A percentile compares a stretch with the other conserved stretches of the same genome.
These are phyloP conservation scores for Ogataea nonfermentans DNA, from an alignment of 805 yeast species.

Conservation along the genomic window DNA sequence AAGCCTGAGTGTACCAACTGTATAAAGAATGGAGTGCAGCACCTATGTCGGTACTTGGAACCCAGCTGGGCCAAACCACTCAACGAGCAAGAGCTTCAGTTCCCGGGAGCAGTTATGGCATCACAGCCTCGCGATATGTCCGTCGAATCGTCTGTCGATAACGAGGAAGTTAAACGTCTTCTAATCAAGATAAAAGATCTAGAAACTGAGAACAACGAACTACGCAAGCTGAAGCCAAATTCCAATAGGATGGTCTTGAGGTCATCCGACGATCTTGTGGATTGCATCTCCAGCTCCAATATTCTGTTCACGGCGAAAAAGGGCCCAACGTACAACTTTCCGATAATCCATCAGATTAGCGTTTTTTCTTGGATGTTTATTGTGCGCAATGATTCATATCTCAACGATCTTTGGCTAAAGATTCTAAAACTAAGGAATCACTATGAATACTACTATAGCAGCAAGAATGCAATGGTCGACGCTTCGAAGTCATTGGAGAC, in stretches of 20 bases:
- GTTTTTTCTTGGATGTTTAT: slow-evolving; percentile 59
- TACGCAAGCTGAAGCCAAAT: slow-evolving; percentile 13
- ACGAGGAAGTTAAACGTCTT: slow-evolving; percentile 25
- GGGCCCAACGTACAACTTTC: slow-evolving; percentile 35
- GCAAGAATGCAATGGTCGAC: slow-evolving; percentile 31
- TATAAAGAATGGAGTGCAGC: slow-evolving; percentile 55
- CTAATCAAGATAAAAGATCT: slow-evolving; percentile 28
- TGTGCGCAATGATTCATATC: slow-evolving; percentile 56
- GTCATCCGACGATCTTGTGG: slow-evolving; percentile 30
- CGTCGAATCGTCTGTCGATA: slow-evolving; percentile 15
- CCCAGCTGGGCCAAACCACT: slow-evolving; percentile 58
- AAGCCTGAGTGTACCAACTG: slow-evolving; percentile 59
- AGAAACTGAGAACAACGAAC: slow-evolving; percentile 28
- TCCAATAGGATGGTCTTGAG: slow-evolving; percentile 12
- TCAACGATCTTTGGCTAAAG: slow-evolving; percentile 50
- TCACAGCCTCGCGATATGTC: slow-evolving; percentile 3
- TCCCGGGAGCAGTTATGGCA: slow-evolving; percentile 22
- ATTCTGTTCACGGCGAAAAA: slow-evolving; percentile 37
- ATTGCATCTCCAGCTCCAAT: slow-evolving; percentile 34
- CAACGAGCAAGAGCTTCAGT: slow-evolving; percentile 31
- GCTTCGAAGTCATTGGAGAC: slow-evolving; percentile 32
- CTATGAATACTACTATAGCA: slow-evolving; percentile 36
- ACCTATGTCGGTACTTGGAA: slow-evolving; percentile 54
- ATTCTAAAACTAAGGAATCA: slow-evolving; percentile 36
- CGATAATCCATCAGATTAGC: slow-evolving; percentile 40